Evolutionary conservation across 1,284 basidiomycete genomes (phyloP).

Genomic region (Cryptococcus deneoformans): DNA sequence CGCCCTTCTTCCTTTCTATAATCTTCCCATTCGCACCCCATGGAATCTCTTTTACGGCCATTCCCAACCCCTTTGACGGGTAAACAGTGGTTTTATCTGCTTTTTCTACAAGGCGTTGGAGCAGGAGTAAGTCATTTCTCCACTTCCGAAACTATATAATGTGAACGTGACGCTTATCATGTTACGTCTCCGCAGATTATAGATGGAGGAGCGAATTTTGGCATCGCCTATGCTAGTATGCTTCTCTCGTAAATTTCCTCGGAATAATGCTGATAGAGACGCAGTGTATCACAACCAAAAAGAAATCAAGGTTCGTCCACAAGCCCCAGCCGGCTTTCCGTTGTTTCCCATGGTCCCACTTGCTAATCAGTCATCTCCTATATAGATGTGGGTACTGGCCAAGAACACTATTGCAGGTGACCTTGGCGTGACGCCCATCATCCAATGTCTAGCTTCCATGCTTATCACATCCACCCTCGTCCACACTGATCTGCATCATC

Average conservation of each 20-base stretch:
- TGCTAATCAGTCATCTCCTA: not conserved
- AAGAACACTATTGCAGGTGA: conserved; percentile 48
- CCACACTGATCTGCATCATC: conserved; percentile 48
- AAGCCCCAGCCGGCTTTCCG: conserved; percentile 5
- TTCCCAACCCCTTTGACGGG: conserved; percentile 43
- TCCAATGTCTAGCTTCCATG: conserved; percentile 46
- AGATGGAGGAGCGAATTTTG: conserved; percentile 48
- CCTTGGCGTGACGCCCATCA: conserved; percentile 49
- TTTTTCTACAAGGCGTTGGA: conserved; percentile 37
- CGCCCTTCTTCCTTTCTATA: not conserved
- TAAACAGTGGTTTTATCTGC: conserved; percentile 45
- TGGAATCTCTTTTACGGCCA: conserved; percentile 43
- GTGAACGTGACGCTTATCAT: not conserved
- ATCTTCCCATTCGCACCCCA: conserved; percentile 3
- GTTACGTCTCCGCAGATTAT: conserved; percentile 25
- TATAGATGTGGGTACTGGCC: conserved; percentile 47
- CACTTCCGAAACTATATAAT: not conserved
- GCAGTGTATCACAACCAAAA: conserved; percentile 43
- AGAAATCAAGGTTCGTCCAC: conserved; percentile 7
- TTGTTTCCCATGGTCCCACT: not conserved
- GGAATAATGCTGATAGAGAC: not conserved
- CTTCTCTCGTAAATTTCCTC: not conserved
- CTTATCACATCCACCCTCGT: conserved; percentile 50
- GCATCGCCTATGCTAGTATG: conserved; percentile 46
- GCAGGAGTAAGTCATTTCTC: conserved; percentile 27